Conservation (phyloP, 352 stramenopile genomes). For the Thraustotheca clavata region DNA sequence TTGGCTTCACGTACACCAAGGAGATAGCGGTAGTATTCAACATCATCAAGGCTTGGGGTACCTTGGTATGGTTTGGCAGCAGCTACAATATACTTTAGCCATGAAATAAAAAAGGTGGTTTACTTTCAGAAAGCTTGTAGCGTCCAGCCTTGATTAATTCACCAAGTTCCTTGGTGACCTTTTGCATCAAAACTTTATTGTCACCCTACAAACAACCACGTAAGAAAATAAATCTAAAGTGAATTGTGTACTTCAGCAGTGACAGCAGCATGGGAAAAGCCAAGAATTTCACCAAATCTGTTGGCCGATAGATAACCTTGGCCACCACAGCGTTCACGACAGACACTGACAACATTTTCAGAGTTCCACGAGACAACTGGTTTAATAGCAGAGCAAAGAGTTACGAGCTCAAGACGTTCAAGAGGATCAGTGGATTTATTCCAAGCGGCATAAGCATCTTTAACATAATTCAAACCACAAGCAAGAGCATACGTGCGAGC, state of each 20-base stretch:
- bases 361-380: slow-evolving; percentile 21
- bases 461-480: slow-evolving; percentile 11
- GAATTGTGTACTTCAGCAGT: not conserved
- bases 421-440: slow-evolving; percentile 18
- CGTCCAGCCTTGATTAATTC: slow-evolving; percentile 17
- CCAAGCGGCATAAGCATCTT: slow-evolving; percentile 18
- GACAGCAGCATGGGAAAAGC: slow-evolving; percentile 16
- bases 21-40: slow-evolving; percentile 20
- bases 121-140: slow-evolving; percentile 19
- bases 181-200: slow-evolving; percentile 20
- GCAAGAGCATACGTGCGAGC: slow-evolving; percentile 18
- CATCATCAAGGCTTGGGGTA: not conserved
- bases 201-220: not conserved
- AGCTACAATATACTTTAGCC: slow-evolving; percentile 1
- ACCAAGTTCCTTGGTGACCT: slow-evolving; percentile 18
- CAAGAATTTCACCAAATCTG: slow-evolving; percentile 20
- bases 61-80: slow-evolving; percentile 12
- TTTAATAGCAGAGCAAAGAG: slow-evolving; percentile 19
- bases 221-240: not conserved
- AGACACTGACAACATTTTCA: slow-evolving; percentile 21
- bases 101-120: not conserved
- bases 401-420: slow-evolving; percentile 15
- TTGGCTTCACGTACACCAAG: slow-evolving; percentile 13
- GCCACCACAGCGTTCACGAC: slow-evolving; percentile 17
- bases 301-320: slow-evolving; percentile 20